These are phyloP conservation scores for Pseudomassariella vexata DNA, from an alignment of 2,329 filamentous ascomycete species.

Conservation along the genomic window DNA sequence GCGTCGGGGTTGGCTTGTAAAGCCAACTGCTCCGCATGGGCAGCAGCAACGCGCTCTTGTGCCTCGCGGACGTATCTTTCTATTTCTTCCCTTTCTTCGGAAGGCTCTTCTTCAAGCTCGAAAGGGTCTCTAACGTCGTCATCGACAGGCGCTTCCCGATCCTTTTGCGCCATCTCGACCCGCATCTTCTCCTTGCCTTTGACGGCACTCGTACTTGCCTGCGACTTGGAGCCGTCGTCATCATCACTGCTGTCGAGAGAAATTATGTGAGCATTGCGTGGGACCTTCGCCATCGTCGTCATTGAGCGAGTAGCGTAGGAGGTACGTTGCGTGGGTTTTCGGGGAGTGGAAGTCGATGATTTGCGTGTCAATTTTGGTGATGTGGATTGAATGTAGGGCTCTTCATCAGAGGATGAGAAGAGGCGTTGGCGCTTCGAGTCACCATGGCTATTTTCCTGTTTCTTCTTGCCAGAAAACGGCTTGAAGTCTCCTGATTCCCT, in stretches of 20 bases:
- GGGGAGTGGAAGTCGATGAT: too few species aligned
- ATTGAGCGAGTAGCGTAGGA: too few species aligned
- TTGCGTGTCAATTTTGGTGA: too few species aligned
- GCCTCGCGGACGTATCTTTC: constrained; percentile 40
- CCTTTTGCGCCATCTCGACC: neutral
- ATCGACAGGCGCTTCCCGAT: neutral
- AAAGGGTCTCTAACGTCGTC: constrained; percentile 5
- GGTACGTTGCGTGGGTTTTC: too few species aligned
- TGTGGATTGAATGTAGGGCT: too few species aligned
- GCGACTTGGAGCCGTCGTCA: too few species aligned
- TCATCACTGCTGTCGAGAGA: constrained; percentile 20
- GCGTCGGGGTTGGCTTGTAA: constrained; percentile 11
- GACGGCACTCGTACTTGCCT: neutral
- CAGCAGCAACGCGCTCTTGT: constrained; percentile 25
- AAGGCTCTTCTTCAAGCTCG: constrained; percentile 10
- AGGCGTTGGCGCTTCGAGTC: constrained; percentile 16
- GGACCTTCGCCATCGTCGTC: neutral
- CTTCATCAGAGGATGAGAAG: constrained; percentile 7
- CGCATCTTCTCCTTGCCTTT: constrained; percentile 2
- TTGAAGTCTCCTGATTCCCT: constrained; percentile 6
- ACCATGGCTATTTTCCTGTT: constrained; percentile 6
- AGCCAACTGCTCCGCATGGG: constrained; percentile 14
- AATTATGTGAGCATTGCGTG: constrained; percentile 11
- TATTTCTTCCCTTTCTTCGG: constrained; percentile 34
- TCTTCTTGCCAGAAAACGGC: neutral